Evolutionary conservation across 1,284 basidiomycete species (phyloP).

Genomic region (Cryptococcus sp.): DNA sequence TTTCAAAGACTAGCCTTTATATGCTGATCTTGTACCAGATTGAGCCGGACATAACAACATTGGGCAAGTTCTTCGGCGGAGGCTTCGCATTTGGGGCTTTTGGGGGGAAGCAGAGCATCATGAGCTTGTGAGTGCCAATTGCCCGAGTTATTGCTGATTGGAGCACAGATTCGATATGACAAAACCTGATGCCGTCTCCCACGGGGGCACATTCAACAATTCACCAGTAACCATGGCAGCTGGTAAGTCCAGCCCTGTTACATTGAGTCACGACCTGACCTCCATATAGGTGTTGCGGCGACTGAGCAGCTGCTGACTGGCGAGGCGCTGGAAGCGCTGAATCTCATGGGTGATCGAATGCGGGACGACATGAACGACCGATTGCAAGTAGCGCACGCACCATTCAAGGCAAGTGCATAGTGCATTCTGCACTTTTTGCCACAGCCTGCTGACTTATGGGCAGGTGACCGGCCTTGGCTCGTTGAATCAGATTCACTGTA

Average conservation of each 20-base stretch:
- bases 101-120: conserved; percentile 35
- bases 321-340: conserved; percentile 21
- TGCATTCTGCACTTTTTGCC: not conserved
- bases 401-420: conserved; percentile 11
- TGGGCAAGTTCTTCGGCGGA: conserved; percentile 41
- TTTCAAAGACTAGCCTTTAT: not conserved
- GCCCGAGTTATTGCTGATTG: not conserved
- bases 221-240: conserved; percentile 33
- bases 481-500: conserved; percentile 34
- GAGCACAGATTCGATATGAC: conserved; percentile 27
- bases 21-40: conserved; percentile 15
- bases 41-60: conserved; percentile 35
- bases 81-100: conserved; percentile 41
- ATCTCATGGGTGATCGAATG: conserved; percentile 26
- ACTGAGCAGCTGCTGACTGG: conserved; percentile 25
- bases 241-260: no score
- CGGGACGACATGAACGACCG: conserved; percentile 18
- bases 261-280: no score
- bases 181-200: conserved; percentile 16
- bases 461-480: conserved; percentile 34
- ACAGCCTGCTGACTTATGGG: conserved; percentile 3
- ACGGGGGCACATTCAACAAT: conserved; percentile 43
- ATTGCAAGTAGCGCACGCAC: conserved; percentile 8
- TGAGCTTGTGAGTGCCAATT: conserved; percentile 28
- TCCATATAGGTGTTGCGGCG: conserved; percentile 23